Evolutionary conservation across 116 monocot species (phyloP), one percentile per base, ranked within the genome.

Genomic region (Iris pallida): DNA sequence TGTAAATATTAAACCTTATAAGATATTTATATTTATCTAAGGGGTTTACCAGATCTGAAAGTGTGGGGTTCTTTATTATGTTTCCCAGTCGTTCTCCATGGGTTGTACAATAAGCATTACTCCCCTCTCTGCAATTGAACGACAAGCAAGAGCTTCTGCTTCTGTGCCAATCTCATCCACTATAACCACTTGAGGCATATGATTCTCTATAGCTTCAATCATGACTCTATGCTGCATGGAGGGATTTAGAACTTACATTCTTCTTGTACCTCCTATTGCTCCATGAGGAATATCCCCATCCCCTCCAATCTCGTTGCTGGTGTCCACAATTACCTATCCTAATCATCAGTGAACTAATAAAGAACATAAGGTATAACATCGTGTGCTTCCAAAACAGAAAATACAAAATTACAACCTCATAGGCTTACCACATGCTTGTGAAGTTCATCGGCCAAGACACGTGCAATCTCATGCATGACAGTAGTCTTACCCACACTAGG

Each of bases 101-200:
- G 12, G 86, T 86, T 44, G 88, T 92, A 12, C 80, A 64, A 92
- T 85, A 64, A 88, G 88, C 83, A 83, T 80, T 2, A 92, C 85
- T 61, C 92, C 92, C 52, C 92, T 77, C 71, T 92, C 85, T 49
- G 92, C 92, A 82, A 92, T 92, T 8, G 88, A 83, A 13, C 88
- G 78, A 63, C 83, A 85, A 43, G 92, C 92, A 42, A 72, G 44
- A 2, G 76, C 82, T 64, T 92, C 92, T 42, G 81, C 78, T 76
- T 92, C 83, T 16, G 92, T 92, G 5, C 92, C 92, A 71, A 92
- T 92, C 75, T 92, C 92, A 81, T 92, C 92, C 11, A 92, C 92
- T 61, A 92, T 82, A 62, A 92, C 88, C 71, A 91, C 88, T 64
- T 92, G 80, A 68, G 92, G 92, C 92, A 92, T 92, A 59, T 92